Base-by-base conservation (phyloP, 1,284 basidiomycete genomes). In the Ceratobasidium sp. region DNA sequence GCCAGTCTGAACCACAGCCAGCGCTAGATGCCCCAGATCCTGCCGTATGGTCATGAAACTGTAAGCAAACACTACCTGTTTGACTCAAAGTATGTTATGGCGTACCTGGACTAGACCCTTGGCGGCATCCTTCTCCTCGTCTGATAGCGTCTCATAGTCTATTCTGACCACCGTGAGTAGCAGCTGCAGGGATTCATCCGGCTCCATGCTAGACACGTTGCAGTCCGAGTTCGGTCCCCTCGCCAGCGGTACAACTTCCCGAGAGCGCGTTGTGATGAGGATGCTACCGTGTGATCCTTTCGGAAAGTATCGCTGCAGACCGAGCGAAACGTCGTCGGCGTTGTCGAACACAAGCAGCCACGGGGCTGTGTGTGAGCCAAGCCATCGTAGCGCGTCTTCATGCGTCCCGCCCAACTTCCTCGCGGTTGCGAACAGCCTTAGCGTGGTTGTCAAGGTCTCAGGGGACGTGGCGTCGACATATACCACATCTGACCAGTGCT, bases 301-400 rank as follows among this genome's bases (percentile, higher is more conserved):
- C 2, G 76, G 76, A 42, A 77, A 53, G 20, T 65, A 71, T 2
- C 47, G 20, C 11, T 37, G 17, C n/a, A 77, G 42, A 8, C 42
- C 31, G 20, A 77, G 31, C 2, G 53, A 33, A 1, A 6, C 10
- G 33, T 77, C 76, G 39, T 77, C 76, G 10, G 61, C 69, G 51
- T 77, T 77, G 49, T 77, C 76, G 35, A 73, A 74, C 17, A 77
- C 31, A 7, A 77, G 49, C 17, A 74, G n/a, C 76, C 76, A 77
- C 20, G 13, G 51, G n/a, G 23, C 35, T 2, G 28, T 49, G 23
- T 42, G n/a, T 15, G 69, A 67, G 31, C 42, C 63, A n/a, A 77
- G 53, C 61, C 63, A 75, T 2, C 26, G 42, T 17, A 77, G 2
- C 5, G 69, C 15, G 7, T 64, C 60, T 42, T 77, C 63, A 7